Evolutionary conservation across 164 flowering plant species (phyloP).

Genomic region (Tinospora cordifolia): DNA sequence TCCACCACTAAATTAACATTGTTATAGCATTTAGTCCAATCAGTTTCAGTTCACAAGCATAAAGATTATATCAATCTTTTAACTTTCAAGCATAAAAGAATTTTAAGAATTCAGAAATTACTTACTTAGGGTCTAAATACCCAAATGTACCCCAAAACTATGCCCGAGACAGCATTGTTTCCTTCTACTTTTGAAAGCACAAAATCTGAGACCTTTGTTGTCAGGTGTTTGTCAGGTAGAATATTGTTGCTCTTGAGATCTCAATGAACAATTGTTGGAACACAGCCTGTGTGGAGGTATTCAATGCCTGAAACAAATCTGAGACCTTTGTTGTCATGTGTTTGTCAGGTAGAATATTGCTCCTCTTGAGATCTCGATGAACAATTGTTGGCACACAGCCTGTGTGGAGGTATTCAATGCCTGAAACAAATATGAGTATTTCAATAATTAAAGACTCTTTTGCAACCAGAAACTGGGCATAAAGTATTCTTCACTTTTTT

Average conservation of each 20-base stretch:
- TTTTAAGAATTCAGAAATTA: background rate
- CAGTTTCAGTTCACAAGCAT: background rate
- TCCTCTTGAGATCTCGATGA: conserved; percentile 90
- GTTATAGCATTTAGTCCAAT: background rate
- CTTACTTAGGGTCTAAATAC: conserved; percentile 97
- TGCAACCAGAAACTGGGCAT: background rate
- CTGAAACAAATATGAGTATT: conserved; percentile 34
- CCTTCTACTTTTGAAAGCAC: conserved; percentile 98
- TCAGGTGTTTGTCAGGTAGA: conserved; percentile 88
- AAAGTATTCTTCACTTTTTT: background rate
- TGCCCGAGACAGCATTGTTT: conserved; percentile 82
- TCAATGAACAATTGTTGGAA: conserved; percentile 86
- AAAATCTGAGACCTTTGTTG: conserved; percentile 98
- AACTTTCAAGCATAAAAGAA: background rate
- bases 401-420: conserved; percentile 95
- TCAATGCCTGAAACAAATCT: conserved; percentile 72
- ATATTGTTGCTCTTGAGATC: conserved; percentile 95
- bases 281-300: too few relatives aligned
- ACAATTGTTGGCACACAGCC: conserved; percentile 92
- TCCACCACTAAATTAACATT: background rate
- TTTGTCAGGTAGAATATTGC: conserved; percentile 93
- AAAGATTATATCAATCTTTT: background rate
- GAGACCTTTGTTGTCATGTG: conserved; percentile 96
- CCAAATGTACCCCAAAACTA: conserved; percentile 99
- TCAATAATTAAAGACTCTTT: background rate